Conservation (phyloP, 1,139 yeast species). For the Blastobotrys malaysiensis region DNA sequence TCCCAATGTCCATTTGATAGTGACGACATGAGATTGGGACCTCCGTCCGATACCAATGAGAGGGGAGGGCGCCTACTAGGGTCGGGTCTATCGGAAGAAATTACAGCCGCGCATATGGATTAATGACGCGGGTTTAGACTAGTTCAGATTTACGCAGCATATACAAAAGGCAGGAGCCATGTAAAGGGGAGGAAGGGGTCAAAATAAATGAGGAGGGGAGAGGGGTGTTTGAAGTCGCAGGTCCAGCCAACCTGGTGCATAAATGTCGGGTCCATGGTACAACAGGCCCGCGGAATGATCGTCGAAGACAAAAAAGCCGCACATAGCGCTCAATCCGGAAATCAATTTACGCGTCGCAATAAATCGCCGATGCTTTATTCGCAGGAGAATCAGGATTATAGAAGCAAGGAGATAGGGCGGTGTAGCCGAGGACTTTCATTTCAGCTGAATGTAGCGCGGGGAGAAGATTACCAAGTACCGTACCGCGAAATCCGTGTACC, state of each 20-base stretch:
- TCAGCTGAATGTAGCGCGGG: too few relatives aligned
- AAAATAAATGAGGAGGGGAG: neutral
- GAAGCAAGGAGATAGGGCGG: too few relatives aligned
- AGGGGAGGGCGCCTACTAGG: too few relatives aligned
- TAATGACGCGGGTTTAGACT: too few relatives aligned
- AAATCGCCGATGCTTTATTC: neutral
- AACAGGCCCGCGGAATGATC: neutral
- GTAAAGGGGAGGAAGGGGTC: neutral
- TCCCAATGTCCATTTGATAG: neutral
- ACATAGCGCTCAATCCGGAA: neutral
- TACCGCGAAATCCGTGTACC: too few relatives aligned
- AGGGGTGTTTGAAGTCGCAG: neutral
- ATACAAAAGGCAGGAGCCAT: too few relatives aligned
- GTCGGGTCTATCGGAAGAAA: neutral
- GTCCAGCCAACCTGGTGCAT: neutral
- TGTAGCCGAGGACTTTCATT: too few relatives aligned
- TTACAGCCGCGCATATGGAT: neutral
- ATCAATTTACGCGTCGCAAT: neutral
- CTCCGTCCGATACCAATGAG: neutral
- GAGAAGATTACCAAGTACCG: too few relatives aligned
- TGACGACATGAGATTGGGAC: neutral
- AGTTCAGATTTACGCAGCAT: too few relatives aligned
- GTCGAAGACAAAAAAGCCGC: neutral
- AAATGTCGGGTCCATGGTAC: neutral
- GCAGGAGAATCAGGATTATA: too few relatives aligned